phyloP scores from a whole-genome alignment of 2,329 filamentous ascomycete species.

The Trematosphaeria pertusa region DNA sequence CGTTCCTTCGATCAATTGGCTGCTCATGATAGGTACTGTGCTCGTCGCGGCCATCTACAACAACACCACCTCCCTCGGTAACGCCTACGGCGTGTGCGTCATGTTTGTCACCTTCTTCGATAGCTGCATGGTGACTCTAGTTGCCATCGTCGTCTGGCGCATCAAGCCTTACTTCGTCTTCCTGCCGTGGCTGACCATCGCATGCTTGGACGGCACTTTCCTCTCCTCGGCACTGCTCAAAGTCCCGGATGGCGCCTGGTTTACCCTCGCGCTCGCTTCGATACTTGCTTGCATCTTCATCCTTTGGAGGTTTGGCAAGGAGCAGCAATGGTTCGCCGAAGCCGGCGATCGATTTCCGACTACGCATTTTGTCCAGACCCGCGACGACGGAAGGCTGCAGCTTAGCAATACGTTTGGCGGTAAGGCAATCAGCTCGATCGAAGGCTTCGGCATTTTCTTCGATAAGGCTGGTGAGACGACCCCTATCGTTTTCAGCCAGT shows the following conservation, averaged over 20 bases:
- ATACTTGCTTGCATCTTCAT: slow-evolving; percentile 71
- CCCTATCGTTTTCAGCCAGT: slow-evolving; percentile 74
- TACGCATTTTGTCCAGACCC: slow-evolving; percentile 52
- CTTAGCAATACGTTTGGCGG: slow-evolving; percentile 50
- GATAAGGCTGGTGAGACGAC: slow-evolving; percentile 74
- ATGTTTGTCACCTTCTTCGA: slow-evolving; percentile 82
- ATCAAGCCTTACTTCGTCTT: slow-evolving; percentile 67
- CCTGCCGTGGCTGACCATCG: slow-evolving; percentile 68
- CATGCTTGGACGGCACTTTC: slow-evolving; percentile 72
- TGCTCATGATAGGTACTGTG: slow-evolving; percentile 78
- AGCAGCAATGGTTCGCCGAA: slow-evolving; percentile 77
- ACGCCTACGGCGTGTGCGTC: slow-evolving; percentile 81
- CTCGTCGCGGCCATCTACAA: slow-evolving; percentile 77
- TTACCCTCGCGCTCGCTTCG: slow-evolving; percentile 71
- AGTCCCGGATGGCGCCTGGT: slow-evolving; percentile 79
- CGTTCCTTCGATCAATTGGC: slow-evolving; percentile 77
- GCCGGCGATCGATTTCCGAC: slow-evolving; percentile 62
- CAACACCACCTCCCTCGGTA: slow-evolving; percentile 68
- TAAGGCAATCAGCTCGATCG: slow-evolving; percentile 43
- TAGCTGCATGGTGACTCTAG: slow-evolving; percentile 75
- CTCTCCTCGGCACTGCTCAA: slow-evolving; percentile 74
- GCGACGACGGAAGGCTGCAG: slow-evolving; percentile 41
- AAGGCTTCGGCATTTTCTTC: slow-evolving; percentile 76
- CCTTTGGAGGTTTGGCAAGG: slow-evolving; percentile 81
- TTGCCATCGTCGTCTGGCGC: slow-evolving; percentile 76